Evolutionary conservation across 805 yeast genomes (phyloP).

Genomic region (Middelhovenomyces tepae): DNA sequence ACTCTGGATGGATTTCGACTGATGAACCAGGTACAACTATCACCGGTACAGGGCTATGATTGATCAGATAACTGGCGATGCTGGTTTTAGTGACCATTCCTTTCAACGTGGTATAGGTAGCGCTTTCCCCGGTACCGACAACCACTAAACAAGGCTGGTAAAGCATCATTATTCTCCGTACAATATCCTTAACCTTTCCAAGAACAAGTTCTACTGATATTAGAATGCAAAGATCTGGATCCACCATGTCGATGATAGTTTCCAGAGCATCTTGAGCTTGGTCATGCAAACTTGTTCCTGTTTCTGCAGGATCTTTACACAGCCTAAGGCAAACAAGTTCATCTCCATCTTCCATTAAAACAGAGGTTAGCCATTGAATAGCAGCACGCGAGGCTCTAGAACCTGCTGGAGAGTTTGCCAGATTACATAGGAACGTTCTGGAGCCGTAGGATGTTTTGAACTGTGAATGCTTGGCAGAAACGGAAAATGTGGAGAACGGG

Average conservation of each 20-base stretch:
- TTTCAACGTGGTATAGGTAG: conserved; percentile 41
- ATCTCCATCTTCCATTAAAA: conserved; percentile 16
- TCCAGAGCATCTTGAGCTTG: conserved; percentile 14
- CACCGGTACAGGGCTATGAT: conserved; percentile 57
- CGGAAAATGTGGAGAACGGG: not conserved
- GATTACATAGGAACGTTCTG: conserved; percentile 16
- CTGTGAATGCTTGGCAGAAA: conserved; percentile 3
- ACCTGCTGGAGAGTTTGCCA: conserved; percentile 12
- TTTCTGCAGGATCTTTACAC: conserved; percentile 6
- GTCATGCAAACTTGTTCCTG: conserved; percentile 9
- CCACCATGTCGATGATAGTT: conserved; percentile 9
- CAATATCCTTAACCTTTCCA: conserved; percentile 46
- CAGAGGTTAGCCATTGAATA: conserved; percentile 14
- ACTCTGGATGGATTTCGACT: too few relatives aligned
- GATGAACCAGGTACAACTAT: conserved; percentile 59
- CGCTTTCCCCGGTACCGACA: conserved; percentile 37
- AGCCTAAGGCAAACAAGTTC: conserved; percentile 17
- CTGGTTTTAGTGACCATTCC: conserved; percentile 47
- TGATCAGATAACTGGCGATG: conserved; percentile 55
- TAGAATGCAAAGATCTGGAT: conserved; percentile 11
- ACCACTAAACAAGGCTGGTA: conserved; percentile 54
- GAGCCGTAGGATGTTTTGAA: conserved; percentile 8
- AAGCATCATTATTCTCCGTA: conserved; percentile 50
- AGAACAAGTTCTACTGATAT: conserved; percentile 54
- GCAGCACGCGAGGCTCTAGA: conserved; percentile 11